A percentile compares a stretch with the other conserved stretches of the same genome.
Evolutionary conservation across 345 rosid species (phyloP).

Genomic region (Melastoma malabathricum): DNA sequence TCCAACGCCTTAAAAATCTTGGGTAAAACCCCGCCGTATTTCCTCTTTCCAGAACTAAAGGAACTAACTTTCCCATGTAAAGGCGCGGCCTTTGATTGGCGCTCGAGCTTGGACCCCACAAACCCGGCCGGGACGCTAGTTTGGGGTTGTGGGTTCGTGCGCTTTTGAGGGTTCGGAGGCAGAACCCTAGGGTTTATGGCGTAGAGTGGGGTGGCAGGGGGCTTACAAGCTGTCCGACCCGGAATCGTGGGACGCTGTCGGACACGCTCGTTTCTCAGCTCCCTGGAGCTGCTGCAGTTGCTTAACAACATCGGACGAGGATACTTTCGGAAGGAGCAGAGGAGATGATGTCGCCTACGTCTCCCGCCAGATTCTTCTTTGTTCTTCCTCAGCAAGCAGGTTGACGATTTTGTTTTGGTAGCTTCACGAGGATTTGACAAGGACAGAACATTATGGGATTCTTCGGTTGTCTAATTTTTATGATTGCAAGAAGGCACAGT

Average conservation of each 20-base stretch:
- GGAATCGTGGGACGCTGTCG: slow-evolving; percentile 16
- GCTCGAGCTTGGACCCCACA: slow-evolving; percentile 35
- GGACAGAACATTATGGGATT: too few relatives aligned
- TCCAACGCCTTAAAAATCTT: slow-evolving; percentile 51
- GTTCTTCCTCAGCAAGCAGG: too few relatives aligned
- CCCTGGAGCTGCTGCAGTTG: slow-evolving; percentile 17
- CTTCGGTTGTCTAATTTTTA: too few relatives aligned
- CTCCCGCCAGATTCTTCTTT: too few relatives aligned
- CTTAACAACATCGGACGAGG: slow-evolving; percentile 17
- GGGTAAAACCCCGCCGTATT: slow-evolving; percentile 42
- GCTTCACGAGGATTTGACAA: too few relatives aligned
- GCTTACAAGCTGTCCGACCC: slow-evolving; percentile 24
- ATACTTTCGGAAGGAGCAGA: too few relatives aligned
- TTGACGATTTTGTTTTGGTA: too few relatives aligned
- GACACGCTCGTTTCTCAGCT: slow-evolving; percentile 9
- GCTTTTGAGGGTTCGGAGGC: slow-evolving; percentile 1
- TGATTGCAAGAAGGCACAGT: too few relatives aligned
- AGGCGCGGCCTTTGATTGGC: slow-evolving; percentile 27
- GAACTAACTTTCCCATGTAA: slow-evolving; percentile 25
- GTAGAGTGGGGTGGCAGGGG: slow-evolving; percentile 16
- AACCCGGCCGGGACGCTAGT: slow-evolving; percentile 7
- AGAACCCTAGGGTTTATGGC: slow-evolving; percentile 10
- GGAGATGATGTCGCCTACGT: too few relatives aligned
- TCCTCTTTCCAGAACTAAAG: slow-evolving; percentile 23
- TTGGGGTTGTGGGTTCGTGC: too few relatives aligned